A percentile compares a stretch with the other conserved stretches of the same genome.
Conservation (phyloP, 768 basidiomycete genomes). For the Trametes villosa region DNA sequence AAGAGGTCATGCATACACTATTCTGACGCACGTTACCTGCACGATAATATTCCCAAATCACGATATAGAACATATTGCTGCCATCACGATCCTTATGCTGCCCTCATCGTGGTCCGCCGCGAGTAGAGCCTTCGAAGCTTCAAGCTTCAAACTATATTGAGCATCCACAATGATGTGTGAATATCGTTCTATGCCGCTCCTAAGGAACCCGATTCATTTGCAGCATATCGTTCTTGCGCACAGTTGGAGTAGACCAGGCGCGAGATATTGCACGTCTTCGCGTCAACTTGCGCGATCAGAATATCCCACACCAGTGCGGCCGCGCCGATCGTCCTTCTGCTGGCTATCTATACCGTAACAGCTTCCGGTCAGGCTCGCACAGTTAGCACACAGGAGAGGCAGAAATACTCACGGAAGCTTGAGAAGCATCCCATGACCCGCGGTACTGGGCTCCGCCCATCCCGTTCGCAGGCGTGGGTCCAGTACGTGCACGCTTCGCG, state of each 20-base stretch:
- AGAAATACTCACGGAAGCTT: slow-evolving; percentile 12
- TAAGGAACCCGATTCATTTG: not conserved
- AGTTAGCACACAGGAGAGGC: not conserved
- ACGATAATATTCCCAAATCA: no score
- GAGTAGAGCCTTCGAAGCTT: no score
- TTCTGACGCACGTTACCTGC: no score
- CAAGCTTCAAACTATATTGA: no score
- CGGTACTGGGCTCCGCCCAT: not conserved
- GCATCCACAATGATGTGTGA: no score
- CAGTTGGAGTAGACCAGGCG: not conserved
- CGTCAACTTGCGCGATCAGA: not conserved
- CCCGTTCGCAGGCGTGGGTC: not conserved
- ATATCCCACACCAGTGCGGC: not conserved
- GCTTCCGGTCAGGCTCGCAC: slow-evolving; percentile 10
- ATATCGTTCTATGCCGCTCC: not conserved
- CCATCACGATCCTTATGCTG: no score
- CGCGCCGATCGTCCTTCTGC: not conserved
- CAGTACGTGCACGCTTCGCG: not conserved
- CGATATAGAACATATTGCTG: no score
- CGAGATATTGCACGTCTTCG: not conserved
- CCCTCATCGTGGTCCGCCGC: no score
- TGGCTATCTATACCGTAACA: slow-evolving; percentile 14
- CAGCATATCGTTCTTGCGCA: not conserved
- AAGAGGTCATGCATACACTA: no score
- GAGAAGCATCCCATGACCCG: slow-evolving; percentile 10